Base-by-base conservation (phyloP, 2,329 filamentous ascomycete genomes). In the Ceratocystis alfenasii region DNA sequence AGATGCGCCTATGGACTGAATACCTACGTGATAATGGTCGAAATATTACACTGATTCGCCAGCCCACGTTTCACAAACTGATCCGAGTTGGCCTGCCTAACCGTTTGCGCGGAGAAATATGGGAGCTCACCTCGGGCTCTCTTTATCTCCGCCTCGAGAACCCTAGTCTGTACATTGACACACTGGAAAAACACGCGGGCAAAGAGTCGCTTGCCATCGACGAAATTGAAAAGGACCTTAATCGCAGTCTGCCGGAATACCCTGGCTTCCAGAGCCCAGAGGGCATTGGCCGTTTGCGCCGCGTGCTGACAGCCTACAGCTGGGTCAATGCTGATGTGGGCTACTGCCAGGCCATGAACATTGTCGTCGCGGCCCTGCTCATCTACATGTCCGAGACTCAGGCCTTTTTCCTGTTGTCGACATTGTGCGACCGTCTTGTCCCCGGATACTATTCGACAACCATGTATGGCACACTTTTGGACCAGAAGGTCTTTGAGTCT, bases 271-370 rank as follows among this genome's bases (percentile, higher is more conserved):
- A 99, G 76, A 95, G 88, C 72, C 89, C 96, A 74, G 92, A 96
- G 72, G 94, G 94, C 17, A 99, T 99, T 70, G 90, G 87, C 57
- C 84, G 94, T 22, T 79, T 99, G 69, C 86, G 94, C 68, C 84
- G 93, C 67, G 94, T 99, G 46, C 80, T 99, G 65, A 97, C 93
- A 1, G 94, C 94, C 3, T 99, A 99, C 78, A 96, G 92, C 76
- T 99, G 94, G 94, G 89, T 87, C 62, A 94, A 99, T 72, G 83
- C 89, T 64, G 91, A 96, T 70, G 92, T 99, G 65, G 94, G 94
- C 70, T 99, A 99, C 76, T 99, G 94, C 75, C 94, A 99, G 76
- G 94, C 94, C 69, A 99, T 99, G 94, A 99, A 99, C 75, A 99
- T 99, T 71, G 94, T 99, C 44, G 93, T 96, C 65, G 94, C 94